A percentile compares a stretch with the other conserved stretches of the same genome.
phyloP scores from a whole-genome alignment of 139 green algal species.

The Microglena sp. region DNA sequence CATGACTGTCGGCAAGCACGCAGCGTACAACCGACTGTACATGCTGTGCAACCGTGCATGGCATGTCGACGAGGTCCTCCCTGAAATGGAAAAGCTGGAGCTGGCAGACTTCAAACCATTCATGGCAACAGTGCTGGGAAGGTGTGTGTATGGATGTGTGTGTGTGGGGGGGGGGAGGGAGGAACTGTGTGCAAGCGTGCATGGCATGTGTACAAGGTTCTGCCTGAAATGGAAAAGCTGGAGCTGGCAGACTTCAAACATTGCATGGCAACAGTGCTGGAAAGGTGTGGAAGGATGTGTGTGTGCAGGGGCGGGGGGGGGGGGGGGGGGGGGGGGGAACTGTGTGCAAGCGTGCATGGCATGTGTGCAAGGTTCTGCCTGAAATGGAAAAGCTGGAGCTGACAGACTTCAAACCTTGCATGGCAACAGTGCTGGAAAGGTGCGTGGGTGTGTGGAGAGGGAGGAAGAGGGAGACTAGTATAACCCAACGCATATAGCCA shows the following conservation, averaged over 20 bases:
- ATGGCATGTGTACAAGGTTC: conserved; percentile 29
- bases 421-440: conserved; percentile 1
- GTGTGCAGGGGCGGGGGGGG: too few species aligned
- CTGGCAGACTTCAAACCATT: conserved; percentile 2
- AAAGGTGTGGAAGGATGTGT: conserved; percentile 5
- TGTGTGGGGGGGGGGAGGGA: neutral
- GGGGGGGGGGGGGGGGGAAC: neutral
- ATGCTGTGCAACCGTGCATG: conserved; percentile 33
- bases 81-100: conserved; percentile 22
- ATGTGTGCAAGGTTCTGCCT: conserved; percentile 23
- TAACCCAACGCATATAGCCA: too few species aligned
- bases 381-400: conserved; percentile 23
- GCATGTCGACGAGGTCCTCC: conserved; percentile 26
- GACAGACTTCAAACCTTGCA: neutral
- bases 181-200: conserved; percentile 2
- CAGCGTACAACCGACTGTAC: conserved; percentile 60
- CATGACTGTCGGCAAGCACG: conserved; percentile 70
- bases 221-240: conserved; percentile 21
- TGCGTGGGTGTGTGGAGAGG: neutral
- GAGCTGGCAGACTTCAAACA: conserved; percentile 6
- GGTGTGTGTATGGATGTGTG: conserved; percentile 1
- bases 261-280: neutral
- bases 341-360: conserved; percentile 13
- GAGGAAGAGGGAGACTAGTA: neutral
- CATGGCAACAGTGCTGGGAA: neutral